Percentiles rank a stretch among this genome's conserved stretches.
These are phyloP conservation scores for Calocybe indica DNA, from an alignment of 768 basidiomycete species.

Conservation along the genomic window DNA sequence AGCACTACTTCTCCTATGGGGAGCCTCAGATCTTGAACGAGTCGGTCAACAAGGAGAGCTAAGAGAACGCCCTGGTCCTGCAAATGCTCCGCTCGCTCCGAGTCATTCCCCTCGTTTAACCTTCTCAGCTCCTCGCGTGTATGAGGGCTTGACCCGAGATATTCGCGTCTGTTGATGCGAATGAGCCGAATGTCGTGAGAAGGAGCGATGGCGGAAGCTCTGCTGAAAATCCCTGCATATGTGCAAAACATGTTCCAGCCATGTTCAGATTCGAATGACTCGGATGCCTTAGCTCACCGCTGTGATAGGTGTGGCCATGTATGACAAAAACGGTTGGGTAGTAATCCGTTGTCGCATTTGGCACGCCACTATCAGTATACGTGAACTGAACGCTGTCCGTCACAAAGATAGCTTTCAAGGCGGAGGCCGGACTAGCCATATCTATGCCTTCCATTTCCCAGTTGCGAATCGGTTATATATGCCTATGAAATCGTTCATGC, in stretches of 20 bases:
- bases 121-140: conserved; percentile 16
- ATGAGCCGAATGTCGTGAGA: conserved; percentile 19
- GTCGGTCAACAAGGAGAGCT: conserved; percentile 18
- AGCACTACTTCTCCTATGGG: conserved; percentile 16
- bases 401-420: no score
- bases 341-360: conserved; percentile 2
- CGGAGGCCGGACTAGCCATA: no score
- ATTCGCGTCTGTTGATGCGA: conserved; percentile 26
- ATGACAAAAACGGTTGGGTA: conserved; percentile 21
- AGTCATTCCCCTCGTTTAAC: conserved; percentile 9
- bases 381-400: conserved; percentile 8
- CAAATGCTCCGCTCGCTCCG: conserved; percentile 13
- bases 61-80: conserved; percentile 22
- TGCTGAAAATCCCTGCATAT: conserved; percentile 16
- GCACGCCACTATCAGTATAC: conserved; percentile 23
- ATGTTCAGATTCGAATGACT: background rate
- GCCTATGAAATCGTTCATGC: no score
- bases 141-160: conserved; percentile 24
- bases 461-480: no score
- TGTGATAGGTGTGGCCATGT: conserved; percentile 25
- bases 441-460: no score
- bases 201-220: conserved; percentile 12
- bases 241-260: no score
- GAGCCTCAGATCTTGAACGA: conserved; percentile 15
- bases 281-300: conserved; percentile 7